These are phyloP conservation scores for Solanum ossicruentum DNA, from an alignment of 257 asterid species.

Conservation along the genomic window DNA sequence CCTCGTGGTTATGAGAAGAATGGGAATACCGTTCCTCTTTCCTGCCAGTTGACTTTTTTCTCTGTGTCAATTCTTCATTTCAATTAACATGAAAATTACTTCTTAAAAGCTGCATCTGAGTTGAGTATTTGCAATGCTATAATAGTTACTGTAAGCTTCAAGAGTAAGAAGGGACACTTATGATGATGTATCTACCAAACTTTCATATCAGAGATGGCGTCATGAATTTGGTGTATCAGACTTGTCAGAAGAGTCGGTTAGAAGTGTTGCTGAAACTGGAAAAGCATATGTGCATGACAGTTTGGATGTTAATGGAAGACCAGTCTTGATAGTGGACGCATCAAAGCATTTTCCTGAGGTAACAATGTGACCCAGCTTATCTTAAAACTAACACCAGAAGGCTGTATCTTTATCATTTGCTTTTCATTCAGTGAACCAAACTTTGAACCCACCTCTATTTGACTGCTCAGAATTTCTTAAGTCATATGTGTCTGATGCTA, in stretches of 20 bases:
- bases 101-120: neutral
- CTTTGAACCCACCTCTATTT: neutral
- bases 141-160: neutral
- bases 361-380: constrained; percentile 4
- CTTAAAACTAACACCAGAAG: neutral
- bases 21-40: neutral
- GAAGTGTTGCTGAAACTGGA: constrained; percentile 42
- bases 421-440: neutral
- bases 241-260: constrained; percentile 62
- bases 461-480: neutral
- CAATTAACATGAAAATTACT: neutral
- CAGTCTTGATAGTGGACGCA: constrained; percentile 58
- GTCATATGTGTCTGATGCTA: neutral
- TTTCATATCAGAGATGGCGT: constrained; percentile 53
- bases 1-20: neutral
- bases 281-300: constrained; percentile 59
- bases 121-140: neutral
- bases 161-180: neutral
- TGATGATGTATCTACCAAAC: neutral
- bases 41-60: neutral
- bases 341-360: constrained; percentile 87
- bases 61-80: neutral
- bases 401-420: neutral
- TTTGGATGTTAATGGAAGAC: constrained; percentile 47
- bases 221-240: constrained; percentile 62